Conservation (phyloP, 2,329 filamentous ascomycete species). For the Alternaria tenuissima region DNA sequence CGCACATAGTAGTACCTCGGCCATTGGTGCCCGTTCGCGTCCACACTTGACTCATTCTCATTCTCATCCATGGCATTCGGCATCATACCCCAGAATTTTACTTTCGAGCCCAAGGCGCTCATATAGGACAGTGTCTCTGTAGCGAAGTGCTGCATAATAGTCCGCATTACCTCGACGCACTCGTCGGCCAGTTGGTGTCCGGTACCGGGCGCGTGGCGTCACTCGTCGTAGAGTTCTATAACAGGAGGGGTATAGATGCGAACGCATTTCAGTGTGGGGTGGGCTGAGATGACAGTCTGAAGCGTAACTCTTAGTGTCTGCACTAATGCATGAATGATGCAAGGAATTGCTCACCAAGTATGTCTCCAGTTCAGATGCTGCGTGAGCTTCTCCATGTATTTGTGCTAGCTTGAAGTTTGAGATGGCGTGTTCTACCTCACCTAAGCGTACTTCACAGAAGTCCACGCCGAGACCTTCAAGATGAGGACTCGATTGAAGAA, state of each 20-base stretch:
- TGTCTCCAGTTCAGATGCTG: background rate
- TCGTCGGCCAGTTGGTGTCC: background rate
- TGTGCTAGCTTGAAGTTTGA: background rate
- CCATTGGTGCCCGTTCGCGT: background rate
- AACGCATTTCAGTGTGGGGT: background rate
- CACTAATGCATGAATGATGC: background rate
- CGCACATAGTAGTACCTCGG: background rate
- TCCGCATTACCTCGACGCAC: background rate
- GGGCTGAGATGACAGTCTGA: background rate
- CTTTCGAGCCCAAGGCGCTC: background rate
- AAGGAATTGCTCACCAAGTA: background rate
- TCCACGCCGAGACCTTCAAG: background rate
- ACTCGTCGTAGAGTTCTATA: background rate
- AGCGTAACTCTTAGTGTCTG: background rate
- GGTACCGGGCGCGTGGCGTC: too few relatives aligned
- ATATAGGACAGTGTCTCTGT: background rate
- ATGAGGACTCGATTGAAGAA: background rate
- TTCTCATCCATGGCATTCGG: background rate
- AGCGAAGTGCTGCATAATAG: background rate
- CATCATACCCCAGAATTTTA: background rate
- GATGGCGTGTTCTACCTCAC: background rate
- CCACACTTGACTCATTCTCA: background rate
- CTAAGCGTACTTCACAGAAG: background rate
- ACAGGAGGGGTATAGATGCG: background rate
- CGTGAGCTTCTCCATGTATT: background rate